Evolutionary conservation across 2,329 filamentous ascomycete genomes (phyloP).

Genomic region (Xylaria polymorpha): DNA sequence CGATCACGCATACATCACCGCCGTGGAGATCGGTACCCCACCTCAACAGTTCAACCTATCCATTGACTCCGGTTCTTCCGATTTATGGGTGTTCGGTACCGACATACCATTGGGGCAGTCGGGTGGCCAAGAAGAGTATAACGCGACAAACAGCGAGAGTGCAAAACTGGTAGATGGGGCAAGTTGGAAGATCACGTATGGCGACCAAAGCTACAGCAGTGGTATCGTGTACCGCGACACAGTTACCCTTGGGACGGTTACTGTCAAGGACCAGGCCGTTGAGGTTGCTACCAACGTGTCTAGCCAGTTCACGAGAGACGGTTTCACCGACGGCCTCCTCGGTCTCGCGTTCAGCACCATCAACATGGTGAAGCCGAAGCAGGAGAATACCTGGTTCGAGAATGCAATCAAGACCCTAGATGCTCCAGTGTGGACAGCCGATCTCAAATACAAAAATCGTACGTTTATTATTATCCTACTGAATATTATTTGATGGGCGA

Average conservation of each 20-base stretch:
- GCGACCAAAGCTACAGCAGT: constrained; percentile 49
- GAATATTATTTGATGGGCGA: background rate
- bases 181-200: constrained; percentile 50
- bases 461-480: background rate
- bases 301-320: constrained; percentile 47
- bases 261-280: constrained; percentile 48
- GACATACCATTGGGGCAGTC: constrained; percentile 35
- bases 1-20: constrained; percentile 48
- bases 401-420: constrained; percentile 46
- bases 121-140: constrained; percentile 47
- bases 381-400: constrained; percentile 51
- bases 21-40: constrained; percentile 49
- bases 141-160: constrained; percentile 43
- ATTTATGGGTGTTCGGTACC: constrained; percentile 52
- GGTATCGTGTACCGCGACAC: constrained; percentile 51
- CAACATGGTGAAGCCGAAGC: constrained; percentile 47
- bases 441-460: constrained; percentile 47
- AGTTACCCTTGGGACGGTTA: constrained; percentile 48
- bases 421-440: constrained; percentile 49
- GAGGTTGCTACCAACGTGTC: constrained; percentile 48
- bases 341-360: constrained; percentile 51
- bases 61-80: constrained; percentile 51
- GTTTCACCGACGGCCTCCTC: constrained; percentile 49
- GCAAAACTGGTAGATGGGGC: constrained; percentile 42
- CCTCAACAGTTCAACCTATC: constrained; percentile 49